phyloP scores from a whole-genome alignment of 805 yeast genomes.

The Maudiozyma turicensis region DNA sequence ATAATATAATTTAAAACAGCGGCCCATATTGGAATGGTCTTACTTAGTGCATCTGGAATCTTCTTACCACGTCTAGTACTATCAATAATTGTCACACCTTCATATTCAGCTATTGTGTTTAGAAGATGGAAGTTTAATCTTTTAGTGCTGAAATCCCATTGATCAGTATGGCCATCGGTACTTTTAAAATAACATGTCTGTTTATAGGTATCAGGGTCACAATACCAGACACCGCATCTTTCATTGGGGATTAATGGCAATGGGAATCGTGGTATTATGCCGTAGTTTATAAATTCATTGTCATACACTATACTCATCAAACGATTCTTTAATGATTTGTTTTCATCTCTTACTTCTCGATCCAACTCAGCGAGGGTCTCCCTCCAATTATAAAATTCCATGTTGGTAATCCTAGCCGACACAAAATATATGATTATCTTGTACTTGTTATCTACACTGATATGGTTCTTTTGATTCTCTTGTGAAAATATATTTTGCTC shows the following conservation, averaged over 20 bases:
- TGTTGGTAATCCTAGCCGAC: neutral
- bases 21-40: constrained; percentile 89
- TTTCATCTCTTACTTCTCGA: constrained; percentile 40
- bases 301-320: constrained; percentile 67
- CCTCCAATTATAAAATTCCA: neutral
- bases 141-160: constrained; percentile 71
- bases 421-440: neutral
- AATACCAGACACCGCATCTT: constrained; percentile 84
- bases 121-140: constrained; percentile 68
- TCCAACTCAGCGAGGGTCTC: constrained; percentile 16
- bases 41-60: constrained; percentile 80
- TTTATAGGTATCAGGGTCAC: constrained; percentile 33
- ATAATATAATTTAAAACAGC: constrained; percentile 56
- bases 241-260: constrained; percentile 62
- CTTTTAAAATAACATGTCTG: constrained; percentile 72
- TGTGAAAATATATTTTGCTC: no score
- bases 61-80: constrained; percentile 79
- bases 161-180: constrained; percentile 80
- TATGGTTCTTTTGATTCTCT: no score
- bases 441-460: neutral
- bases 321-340: constrained; percentile 47
- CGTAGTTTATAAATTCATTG: constrained; percentile 36
- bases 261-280: constrained; percentile 27
- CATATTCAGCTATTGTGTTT: constrained; percentile 32
- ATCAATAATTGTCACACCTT: constrained; percentile 60